Evolutionary conservation across 352 stramenopile genomes (phyloP), one percentile per base, ranked within the genome.

Genomic region (Pythium folliculosum): DNA sequence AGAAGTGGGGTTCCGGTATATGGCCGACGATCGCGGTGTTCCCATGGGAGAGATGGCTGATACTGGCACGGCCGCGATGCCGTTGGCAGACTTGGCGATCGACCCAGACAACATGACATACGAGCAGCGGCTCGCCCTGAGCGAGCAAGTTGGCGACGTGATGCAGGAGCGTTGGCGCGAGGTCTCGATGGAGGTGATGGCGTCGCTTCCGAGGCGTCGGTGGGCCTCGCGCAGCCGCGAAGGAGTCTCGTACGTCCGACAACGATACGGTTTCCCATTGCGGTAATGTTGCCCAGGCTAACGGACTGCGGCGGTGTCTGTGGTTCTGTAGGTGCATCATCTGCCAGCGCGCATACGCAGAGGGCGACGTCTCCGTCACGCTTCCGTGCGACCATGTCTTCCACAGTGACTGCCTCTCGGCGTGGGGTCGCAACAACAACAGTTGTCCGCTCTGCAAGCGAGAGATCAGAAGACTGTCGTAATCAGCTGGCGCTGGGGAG

Each of bases 41-140:
- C 13, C 40, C 17, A 47, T n/a, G 40, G 40, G 19, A 21, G 9
- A n/a, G 1, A 19, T n/a, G 40, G 17, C 13, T 21, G 3, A 32
- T 32, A 5, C 27, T 47, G 40, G 14, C 14, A 3, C 14, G 17
- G 14, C 40, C 5, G 40, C 35, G 8, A 40, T 47, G 40, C 40
- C 40, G 40, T n/a, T 47, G 40, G 40, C 14, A 1, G 14, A n/a
- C 40, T 8, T 47, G 40, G 14, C 14, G 61, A 72, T 92, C n/a
- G 84, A 91, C 59, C 81, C 82, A 2, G 84, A 91, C 53, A 85
- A 80, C 65, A 92, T 92, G 84, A 86, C 76, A 6, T 92, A 92
- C 71, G 84, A 92, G 50, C 77, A 90, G 63, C 63, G 91, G 5
- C 40, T 92, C 25, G 68, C 79, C 23, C 73, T 92, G 6, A 82